These are phyloP conservation scores for Poteriospumella lacustris DNA, from an alignment of 108 stramenopile species.

Conservation along the genomic window DNA sequence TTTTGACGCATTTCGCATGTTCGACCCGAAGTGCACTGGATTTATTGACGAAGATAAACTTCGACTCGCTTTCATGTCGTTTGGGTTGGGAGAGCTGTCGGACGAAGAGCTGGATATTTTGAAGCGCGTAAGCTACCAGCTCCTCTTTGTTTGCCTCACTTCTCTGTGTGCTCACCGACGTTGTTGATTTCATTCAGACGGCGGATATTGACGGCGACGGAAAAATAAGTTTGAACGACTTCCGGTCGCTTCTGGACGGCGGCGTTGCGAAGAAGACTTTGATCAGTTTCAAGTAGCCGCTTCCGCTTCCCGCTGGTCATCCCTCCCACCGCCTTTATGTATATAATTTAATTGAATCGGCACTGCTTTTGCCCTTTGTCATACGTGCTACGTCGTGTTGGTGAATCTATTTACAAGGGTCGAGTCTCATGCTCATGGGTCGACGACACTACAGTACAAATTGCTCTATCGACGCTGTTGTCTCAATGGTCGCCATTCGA, in stretches of 20 bases:
- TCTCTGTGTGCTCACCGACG: not conserved
- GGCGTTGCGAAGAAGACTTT: not conserved
- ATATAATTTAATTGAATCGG: no score
- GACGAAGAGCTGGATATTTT: slow-evolving; percentile 55
- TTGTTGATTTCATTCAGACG: slow-evolving; percentile 38
- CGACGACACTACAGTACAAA: no score
- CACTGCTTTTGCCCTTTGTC: no score
- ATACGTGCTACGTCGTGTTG: no score
- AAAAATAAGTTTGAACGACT: slow-evolving; percentile 43
- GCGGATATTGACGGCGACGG: slow-evolving; percentile 58
- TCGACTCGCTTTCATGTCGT: slow-evolving; percentile 43
- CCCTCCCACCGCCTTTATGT: no score
- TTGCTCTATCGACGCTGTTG: no score
- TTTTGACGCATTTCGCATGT: slow-evolving; percentile 55
- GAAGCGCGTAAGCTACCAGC: not conserved
- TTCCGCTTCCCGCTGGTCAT: no score
- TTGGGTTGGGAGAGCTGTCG: slow-evolving; percentile 52
- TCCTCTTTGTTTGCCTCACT: not conserved
- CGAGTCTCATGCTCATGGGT: no score
- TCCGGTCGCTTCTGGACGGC: slow-evolving; percentile 26
- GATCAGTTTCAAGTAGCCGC: no score
- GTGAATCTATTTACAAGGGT: no score
- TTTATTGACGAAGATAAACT: slow-evolving; percentile 40
- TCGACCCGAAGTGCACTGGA: slow-evolving; percentile 52
- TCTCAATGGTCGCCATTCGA: no score